phyloP scores from a whole-genome alignment of 140 eudicot species.

The Erigeron philadelphicus region DNA sequence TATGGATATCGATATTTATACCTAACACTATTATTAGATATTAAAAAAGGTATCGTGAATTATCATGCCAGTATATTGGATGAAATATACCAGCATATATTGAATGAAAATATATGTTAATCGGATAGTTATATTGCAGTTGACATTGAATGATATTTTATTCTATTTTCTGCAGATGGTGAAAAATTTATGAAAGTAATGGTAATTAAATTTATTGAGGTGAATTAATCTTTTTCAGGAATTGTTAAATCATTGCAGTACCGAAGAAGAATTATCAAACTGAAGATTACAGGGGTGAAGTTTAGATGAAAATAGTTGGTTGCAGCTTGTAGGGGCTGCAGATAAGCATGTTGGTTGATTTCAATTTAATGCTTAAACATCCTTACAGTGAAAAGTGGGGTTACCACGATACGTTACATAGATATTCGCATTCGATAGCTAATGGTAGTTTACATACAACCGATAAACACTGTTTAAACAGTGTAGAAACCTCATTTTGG shows the following conservation, averaged over 20 bases:
- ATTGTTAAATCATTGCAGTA: constrained; percentile 20
- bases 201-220: constrained; percentile 20
- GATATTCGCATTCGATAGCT: constrained; percentile 33
- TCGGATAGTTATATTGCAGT: background rate
- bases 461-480: constrained; percentile 59
- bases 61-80: background rate
- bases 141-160: constrained; percentile 13
- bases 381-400: constrained; percentile 48
- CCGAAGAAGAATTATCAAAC: constrained; percentile 23
- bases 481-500: constrained; percentile 62
- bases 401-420: constrained; percentile 39
- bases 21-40: too few species aligned
- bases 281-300: constrained; percentile 28
- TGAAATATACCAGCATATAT: too few species aligned
- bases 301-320: constrained; percentile 61
- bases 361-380: constrained; percentile 42
- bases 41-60: too few species aligned
- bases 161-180: constrained; percentile 16
- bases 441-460: constrained; percentile 39
- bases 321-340: constrained; percentile 98
- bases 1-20: too few species aligned
- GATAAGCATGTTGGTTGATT: constrained; percentile 73
- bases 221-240: constrained; percentile 11
- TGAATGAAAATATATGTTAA: background rate
- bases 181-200: constrained; percentile 17